phyloP scores from a whole-genome alignment of 495 filamentous ascomycete species.

The Xylaria curta region DNA sequence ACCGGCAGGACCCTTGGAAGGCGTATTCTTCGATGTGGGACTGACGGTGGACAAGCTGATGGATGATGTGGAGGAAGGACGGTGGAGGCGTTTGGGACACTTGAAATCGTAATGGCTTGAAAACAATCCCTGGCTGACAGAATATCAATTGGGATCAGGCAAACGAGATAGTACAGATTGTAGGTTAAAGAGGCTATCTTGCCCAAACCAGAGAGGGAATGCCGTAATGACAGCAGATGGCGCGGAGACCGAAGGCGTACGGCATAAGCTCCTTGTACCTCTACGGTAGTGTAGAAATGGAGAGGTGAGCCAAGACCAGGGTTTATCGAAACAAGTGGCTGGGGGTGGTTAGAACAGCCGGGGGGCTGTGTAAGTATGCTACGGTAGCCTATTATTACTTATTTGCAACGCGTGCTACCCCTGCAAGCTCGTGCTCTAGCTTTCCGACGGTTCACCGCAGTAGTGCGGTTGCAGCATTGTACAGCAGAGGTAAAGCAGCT shows the following conservation, averaged over 20 bases:
- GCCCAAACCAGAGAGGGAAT: neutral
- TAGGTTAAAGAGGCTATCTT: neutral
- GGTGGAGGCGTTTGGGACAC: neutral
- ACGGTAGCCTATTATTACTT: neutral
- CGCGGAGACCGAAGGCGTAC: slow-evolving; percentile 18
- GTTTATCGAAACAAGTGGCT: slow-evolving; percentile 18
- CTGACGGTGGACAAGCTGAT: neutral
- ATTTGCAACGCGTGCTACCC: slow-evolving; percentile 13
- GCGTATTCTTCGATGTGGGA: slow-evolving; percentile 13
- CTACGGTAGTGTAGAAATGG: neutral
- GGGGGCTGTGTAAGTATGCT: neutral
- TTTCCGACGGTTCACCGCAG: neutral
- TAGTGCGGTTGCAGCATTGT: neutral
- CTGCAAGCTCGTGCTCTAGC: slow-evolving; percentile 5
- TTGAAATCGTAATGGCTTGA: neutral
- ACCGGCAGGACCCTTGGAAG: slow-evolving; percentile 15
- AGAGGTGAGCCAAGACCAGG: neutral
- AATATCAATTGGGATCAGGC: neutral
- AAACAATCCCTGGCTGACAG: neutral
- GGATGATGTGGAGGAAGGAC: neutral
- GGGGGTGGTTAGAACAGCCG: neutral
- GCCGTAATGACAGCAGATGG: neutral
- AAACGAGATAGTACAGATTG: neutral
- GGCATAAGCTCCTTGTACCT: neutral
- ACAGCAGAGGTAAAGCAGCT: neutral